A percentile compares a stretch with the other conserved stretches of the same genome.
Conservation (phyloP, 352 stramenopile genomes). For the Pythium brassicae region DNA sequence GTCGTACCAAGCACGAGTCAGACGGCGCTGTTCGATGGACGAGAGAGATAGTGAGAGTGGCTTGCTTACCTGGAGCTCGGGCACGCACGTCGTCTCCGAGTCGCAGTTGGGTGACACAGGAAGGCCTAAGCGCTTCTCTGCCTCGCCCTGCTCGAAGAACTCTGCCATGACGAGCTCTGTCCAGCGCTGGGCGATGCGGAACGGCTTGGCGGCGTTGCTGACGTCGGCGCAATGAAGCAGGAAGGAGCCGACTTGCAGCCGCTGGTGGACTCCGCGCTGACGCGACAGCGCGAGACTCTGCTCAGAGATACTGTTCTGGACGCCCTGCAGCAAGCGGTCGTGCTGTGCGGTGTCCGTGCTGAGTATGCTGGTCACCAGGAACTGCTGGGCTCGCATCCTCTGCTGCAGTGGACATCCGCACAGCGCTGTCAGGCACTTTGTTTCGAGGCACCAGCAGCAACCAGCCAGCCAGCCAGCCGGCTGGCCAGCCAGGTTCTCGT, state of each 20-base stretch:
- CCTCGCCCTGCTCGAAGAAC: conserved; percentile 25
- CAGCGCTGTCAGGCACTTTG: background rate
- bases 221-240: conserved; percentile 29
- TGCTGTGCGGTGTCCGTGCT: conserved; percentile 19
- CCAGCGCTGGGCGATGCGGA: conserved; percentile 18
- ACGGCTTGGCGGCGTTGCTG: conserved; percentile 24
- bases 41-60: background rate
- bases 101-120: conserved; percentile 20
- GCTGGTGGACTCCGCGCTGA: conserved; percentile 7
- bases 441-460: no score
- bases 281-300: background rate
- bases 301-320: conserved; percentile 5
- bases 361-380: conserved; percentile 23
- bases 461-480: no score
- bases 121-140: conserved; percentile 17
- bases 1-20: background rate
- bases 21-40: background rate
- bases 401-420: background rate
- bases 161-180: conserved; percentile 21
- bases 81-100: conserved; percentile 11
- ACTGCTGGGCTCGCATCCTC: conserved; percentile 15
- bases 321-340: conserved; percentile 12
- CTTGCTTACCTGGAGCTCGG: conserved; percentile 17
- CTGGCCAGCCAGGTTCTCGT: no score
- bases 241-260: conserved; percentile 17